These are phyloP conservation scores for Dothistroma septosporum DNA, from an alignment of 2,329 filamentous ascomycete genomes.

Conservation along the genomic window DNA sequence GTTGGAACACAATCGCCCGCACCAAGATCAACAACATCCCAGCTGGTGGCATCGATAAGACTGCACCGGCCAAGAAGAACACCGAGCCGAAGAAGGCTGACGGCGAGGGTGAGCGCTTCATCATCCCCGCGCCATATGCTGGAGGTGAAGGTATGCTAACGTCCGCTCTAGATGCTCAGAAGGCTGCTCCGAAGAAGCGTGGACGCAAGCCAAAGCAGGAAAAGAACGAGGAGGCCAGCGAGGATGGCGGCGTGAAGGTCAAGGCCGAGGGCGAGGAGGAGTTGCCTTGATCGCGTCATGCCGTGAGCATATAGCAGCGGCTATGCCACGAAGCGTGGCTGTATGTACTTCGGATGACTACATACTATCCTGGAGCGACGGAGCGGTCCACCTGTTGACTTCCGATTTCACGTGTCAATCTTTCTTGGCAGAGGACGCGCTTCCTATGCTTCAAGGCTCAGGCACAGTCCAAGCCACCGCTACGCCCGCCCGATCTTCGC, in stretches of 20 bases:
- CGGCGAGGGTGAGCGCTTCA: not conserved
- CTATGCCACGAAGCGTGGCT: not conserved
- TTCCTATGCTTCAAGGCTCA: no score
- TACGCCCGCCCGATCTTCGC: no score
- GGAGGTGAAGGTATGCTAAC: not conserved
- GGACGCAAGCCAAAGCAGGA: not conserved
- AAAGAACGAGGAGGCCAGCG: not conserved
- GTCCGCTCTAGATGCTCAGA: not conserved
- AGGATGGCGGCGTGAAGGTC: not conserved
- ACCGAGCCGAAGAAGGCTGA: not conserved
- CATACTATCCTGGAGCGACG: no score
- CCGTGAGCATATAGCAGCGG: not conserved
- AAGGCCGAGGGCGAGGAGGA: not conserved
- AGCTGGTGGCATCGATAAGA: not conserved
- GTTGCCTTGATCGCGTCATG: not conserved
- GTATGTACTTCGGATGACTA: no score
- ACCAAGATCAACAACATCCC: constrained; percentile 3
- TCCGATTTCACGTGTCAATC: no score
- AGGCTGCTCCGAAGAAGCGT: not conserved
- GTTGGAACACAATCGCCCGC: constrained; percentile 5
- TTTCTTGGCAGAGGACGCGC: no score
- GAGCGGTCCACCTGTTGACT: no score
- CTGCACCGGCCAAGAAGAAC: not conserved
- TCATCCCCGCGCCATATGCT: not conserved
- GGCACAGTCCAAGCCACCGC: no score